These are phyloP conservation scores for Chlamydomonas asymmetrica DNA, from an alignment of 139 green algal genomes.

Conservation along the genomic window DNA sequence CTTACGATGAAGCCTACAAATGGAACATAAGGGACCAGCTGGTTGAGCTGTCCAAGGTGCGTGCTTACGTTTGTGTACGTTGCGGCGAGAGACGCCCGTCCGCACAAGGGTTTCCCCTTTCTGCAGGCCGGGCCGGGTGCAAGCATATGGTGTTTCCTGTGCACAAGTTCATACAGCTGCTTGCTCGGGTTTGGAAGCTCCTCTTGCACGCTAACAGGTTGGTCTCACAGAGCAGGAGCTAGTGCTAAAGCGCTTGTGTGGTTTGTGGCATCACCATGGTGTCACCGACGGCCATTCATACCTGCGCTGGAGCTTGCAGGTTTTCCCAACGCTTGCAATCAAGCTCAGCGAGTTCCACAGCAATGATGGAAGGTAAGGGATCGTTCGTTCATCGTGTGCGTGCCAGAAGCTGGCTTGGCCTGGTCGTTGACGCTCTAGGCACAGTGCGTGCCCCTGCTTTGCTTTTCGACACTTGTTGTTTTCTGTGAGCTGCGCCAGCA, in stretches of 20 bases:
- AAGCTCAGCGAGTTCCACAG: slow-evolving; percentile 56
- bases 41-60: slow-evolving; percentile 63
- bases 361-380: slow-evolving; percentile 64
- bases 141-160: background rate
- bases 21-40: slow-evolving; percentile 72
- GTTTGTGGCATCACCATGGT: background rate
- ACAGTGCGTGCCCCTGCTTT: background rate
- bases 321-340: slow-evolving; percentile 63
- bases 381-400: background rate
- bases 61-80: background rate
- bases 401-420: background rate
- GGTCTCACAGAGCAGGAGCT: background rate
- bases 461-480: background rate
- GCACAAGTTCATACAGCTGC: background rate
- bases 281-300: too few species aligned
- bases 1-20: slow-evolving; percentile 66
- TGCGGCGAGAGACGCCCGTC: too few species aligned
- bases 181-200: background rate
- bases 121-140: too few species aligned
- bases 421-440: too few species aligned
- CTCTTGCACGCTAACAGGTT: background rate
- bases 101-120: too few species aligned
- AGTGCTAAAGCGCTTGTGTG: background rate
- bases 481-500: background rate
- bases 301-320: slow-evolving; percentile 41